Base-by-base conservation (phyloP, 176 grass and related monocot genomes). In the Lolium multiflorum region DNA sequence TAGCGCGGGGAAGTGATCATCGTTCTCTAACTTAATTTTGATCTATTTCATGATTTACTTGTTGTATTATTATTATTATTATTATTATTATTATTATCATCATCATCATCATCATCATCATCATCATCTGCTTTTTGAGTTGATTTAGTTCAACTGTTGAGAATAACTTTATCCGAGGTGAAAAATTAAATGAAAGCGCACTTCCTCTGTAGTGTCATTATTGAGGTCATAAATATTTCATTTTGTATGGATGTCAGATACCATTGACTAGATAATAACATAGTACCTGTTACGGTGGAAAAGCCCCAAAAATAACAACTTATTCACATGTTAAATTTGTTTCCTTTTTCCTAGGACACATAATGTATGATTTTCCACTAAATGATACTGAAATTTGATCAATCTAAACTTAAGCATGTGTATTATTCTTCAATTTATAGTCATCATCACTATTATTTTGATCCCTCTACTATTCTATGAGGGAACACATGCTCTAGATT, bases 1-100 rank as follows among this genome's bases (percentile, higher is more conserved):
- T 84, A 68, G 31, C 5, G 17, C 67, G n/a, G 24, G 13, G 6
- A 35, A 84, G 38, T 80, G 10, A 60, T 73, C 74, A 65, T 21
- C 72, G 78, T 57, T 50, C 64, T 82, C 13, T 57, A 71, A 65
- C 10, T 47, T 64, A 31, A 16, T 46, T 5, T 15, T 38, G 21
- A 9, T 62, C 11, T 64, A 21, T 6, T 63, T 79, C 3, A 65
- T 57, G 65, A 66, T 79, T 48, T 24, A 41, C 83, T 3, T 80
- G 50, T 0, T 38, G 15, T n/a, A 43, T 3, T 50, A 68, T 8
- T 68, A 39, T 39, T 0, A 20, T 20, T 9, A 69, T 69, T 2
- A 28, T 2, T 2, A 28, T 28, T 0, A 39, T 69, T 3, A 69
- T 65, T 12, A 37, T 4, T n/a, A n/a, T n/a, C n/a, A n/a, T n/a